Base-by-base conservation (phyloP, 176 grass and related monocot genomes). In the Oryza meridionalis region DNA sequence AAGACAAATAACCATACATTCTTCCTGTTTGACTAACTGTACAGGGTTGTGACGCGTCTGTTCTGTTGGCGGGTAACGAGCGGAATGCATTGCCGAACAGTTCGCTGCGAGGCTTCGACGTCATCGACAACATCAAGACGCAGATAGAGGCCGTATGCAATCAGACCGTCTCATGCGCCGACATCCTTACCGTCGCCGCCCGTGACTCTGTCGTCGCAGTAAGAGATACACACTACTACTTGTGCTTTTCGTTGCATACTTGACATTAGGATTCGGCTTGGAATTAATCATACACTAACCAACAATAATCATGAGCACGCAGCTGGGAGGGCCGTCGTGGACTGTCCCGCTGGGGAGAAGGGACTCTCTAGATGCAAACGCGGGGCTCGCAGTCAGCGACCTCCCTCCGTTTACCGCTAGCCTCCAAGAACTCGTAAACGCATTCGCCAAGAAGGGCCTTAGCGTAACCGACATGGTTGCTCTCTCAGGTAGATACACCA, bases 121-220 rank as follows among this genome's bases (percentile, higher is more conserved):
- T 97, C 9, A 2, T 93, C 47, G 89, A 84, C 73, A 86, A 3
- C 73, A 91, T 97, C 80, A 97, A 97, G 70, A 11, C 89, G 64
- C 89, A 93, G 73, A 84, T 97, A 0, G 94, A 97, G 84, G 85
- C 83, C 7, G 1, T 84, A 6, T 97, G 89, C 75, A 11, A 19
- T 5, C 84, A 91, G 81, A 91, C 91, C 9, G 94, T 97, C 29
- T 91, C 94, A 10, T 97, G 94, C 70, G 94, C 94, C 10, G 91
- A 97, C 37, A 38, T 38, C 37, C 37, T 38, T 38, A 7, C 37
- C 37, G 37, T 38, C 37, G 37, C 37, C 37, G 89, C 94, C 58
- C 91, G 91, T 0, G 94, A 96, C 70, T 91, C 91, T 0, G 91
- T 97, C 7, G 84, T 93, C 2, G 84, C 86, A 10, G 91, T 96